Evolutionary conservation across 148 eudicot genomes (phyloP), one percentile per base, ranked within the genome.

Genomic region (Limonium bicolor): DNA sequence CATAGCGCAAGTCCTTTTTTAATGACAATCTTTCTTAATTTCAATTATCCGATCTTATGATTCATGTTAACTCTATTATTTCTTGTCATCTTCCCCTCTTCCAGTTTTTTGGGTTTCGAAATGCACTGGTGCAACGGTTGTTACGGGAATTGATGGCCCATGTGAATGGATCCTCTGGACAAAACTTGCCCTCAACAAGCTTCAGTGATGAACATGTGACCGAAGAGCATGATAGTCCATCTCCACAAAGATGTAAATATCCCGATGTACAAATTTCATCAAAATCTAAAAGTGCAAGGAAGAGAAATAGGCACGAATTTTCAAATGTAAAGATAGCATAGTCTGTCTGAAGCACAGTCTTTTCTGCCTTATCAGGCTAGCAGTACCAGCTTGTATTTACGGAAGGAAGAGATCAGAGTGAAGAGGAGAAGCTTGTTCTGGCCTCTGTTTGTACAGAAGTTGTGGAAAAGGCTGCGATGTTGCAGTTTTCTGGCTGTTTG

Each of bases 71-170:
- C n/a, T n/a, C n/a, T n/a, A n/a, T n/a, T n/a, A n/a, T n/a, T n/a
- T n/a, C n/a, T n/a, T n/a, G n/a, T n/a, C n/a, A n/a, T n/a, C n/a
- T n/a, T n/a, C n/a, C n/a, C n/a, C n/a, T n/a, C n/a, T 5, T 76
- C 77, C 82, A 90, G 99, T 71, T 90, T 58, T 90, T 84, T 42
- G 99, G 99, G 58, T 90, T 90, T 62, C 84, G 71, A 67, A 90
- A 84, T 59, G 61, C 75, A 39, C 59, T 80, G 46, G 95, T 90
- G 49, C 93, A 68, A 68, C 77, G 99, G 60, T 65, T 90, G 62
- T 67, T 90, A 14, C 59, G 99, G 61, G 99, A 81, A 66, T 65
- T 90, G 64, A 70, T 68, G 47, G 66, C 85, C 58, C 71, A 67
- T 56, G 36, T 64, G 41, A 63, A 65, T 62, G 69, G 68, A 55